Evolutionary conservation across 805 yeast species (phyloP).

Genomic region (Candida sithepensis): DNA sequence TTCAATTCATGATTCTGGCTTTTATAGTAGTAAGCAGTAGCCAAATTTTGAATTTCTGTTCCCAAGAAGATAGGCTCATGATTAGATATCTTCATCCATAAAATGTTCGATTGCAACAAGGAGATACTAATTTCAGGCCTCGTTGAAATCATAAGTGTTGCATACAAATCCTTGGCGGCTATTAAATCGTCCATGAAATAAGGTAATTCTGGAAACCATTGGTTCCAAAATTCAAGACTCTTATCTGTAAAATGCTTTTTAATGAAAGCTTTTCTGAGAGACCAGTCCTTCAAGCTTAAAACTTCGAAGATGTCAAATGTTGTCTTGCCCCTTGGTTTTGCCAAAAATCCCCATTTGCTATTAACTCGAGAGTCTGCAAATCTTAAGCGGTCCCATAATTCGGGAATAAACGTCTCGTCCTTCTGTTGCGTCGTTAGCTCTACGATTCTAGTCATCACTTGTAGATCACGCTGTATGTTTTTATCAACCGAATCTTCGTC

Average conservation of each 20-base stretch:
- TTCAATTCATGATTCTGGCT: conserved; percentile 16
- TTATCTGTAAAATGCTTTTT: conserved; percentile 17
- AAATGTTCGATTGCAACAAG: conserved; percentile 26
- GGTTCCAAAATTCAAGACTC: conserved; percentile 18
- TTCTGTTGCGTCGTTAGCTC: conserved; percentile 11
- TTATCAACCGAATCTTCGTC: conserved; percentile 21
- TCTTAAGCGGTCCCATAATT: conserved; percentile 25
- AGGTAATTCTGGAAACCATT: conserved; percentile 49
- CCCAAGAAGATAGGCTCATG: conserved; percentile 15
- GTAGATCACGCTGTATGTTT: conserved; percentile 28
- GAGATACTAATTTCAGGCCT: conserved; percentile 18
- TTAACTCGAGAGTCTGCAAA: conserved; percentile 24
- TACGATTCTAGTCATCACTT: conserved; percentile 26
- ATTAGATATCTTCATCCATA: conserved; percentile 23
- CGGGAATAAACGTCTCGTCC: conserved; percentile 11
- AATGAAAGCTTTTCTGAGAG: conserved; percentile 18
- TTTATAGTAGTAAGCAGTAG: conserved; percentile 25
- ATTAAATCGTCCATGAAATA: conserved; percentile 77
- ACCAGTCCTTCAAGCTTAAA: conserved; percentile 13
- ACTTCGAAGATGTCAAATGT: conserved; percentile 19
- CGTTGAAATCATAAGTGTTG: conserved; percentile 57
- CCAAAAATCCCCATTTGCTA: conserved; percentile 17
- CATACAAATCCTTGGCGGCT: conserved; percentile 69
- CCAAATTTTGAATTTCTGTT: conserved; percentile 26
- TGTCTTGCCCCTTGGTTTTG: background rate